Evolutionary conservation across 768 basidiomycete species (phyloP).

Genomic region (Boletus tylopilopsis): DNA sequence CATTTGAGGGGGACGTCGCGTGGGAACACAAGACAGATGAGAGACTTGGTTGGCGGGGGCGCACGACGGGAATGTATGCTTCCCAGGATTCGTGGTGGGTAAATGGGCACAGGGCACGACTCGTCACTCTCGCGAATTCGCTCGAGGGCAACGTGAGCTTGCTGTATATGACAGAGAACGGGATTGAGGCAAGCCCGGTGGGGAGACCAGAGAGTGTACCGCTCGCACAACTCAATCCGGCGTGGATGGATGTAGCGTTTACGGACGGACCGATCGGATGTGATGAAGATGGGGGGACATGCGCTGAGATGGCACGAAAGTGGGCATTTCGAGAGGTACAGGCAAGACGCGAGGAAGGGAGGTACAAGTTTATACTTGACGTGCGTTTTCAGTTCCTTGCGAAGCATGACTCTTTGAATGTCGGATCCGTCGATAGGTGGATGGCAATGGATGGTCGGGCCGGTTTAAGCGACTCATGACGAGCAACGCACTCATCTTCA

Average conservation of each 20-base stretch:
- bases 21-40: slow-evolving; percentile 66
- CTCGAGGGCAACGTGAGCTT: slow-evolving; percentile 38
- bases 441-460: slow-evolving; percentile 68
- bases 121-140: slow-evolving; percentile 43
- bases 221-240: slow-evolving; percentile 45
- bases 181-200: slow-evolving; percentile 23
- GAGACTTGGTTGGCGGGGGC: slow-evolving; percentile 68
- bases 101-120: slow-evolving; percentile 45
- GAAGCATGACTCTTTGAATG: neutral
- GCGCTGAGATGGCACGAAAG: slow-evolving; percentile 39
- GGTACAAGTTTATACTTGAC: slow-evolving; percentile 59
- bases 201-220: slow-evolving; percentile 33
- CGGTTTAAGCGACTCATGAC: slow-evolving; percentile 64
- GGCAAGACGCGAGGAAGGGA: slow-evolving; percentile 44
- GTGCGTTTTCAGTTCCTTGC: slow-evolving; percentile 28
- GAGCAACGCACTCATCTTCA: slow-evolving; percentile 61
- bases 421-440: slow-evolving; percentile 35
- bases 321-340: slow-evolving; percentile 51
- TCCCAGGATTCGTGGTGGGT: slow-evolving; percentile 41
- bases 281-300: slow-evolving; percentile 27
- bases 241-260: slow-evolving; percentile 61
- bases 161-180: slow-evolving; percentile 29
- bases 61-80: slow-evolving; percentile 60
- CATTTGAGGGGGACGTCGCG: slow-evolving; percentile 46
- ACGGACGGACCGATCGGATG: slow-evolving; percentile 44